A percentile compares a stretch with the other conserved stretches of the same genome.
These are phyloP conservation scores for Eucalyptus cloeziana DNA, from an alignment of 345 rosid genomes.

Conservation along the genomic window DNA sequence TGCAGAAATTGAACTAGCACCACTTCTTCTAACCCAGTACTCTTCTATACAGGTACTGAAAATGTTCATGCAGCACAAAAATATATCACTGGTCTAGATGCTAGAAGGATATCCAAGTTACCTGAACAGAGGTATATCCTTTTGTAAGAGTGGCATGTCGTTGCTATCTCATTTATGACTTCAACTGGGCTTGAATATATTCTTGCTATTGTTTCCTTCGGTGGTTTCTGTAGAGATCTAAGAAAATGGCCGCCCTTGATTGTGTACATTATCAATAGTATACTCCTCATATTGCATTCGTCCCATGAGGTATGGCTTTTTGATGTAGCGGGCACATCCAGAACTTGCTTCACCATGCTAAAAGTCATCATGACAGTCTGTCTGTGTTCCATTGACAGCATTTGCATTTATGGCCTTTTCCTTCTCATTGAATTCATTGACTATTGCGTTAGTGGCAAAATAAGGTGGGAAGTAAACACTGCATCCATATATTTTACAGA, in stretches of 20 bases:
- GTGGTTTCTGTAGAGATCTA: neutral
- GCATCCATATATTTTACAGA: neutral
- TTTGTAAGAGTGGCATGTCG: neutral
- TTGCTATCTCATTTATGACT: neutral
- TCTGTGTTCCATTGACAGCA: neutral
- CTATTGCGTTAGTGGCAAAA: neutral
- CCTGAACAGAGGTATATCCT: constrained; percentile 55
- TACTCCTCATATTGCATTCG: neutral
- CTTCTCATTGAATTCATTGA: neutral
- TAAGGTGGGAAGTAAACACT: neutral
- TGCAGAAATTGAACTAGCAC: neutral
- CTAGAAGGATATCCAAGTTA: constrained; percentile 72
- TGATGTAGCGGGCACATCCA: neutral
- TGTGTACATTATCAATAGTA: neutral
- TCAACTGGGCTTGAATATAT: neutral
- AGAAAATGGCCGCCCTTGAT: neutral
- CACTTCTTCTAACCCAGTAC: neutral
- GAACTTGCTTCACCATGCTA: neutral
- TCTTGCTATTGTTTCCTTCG: neutral
- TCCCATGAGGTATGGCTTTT: neutral
- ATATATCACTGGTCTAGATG: constrained; percentile 94
- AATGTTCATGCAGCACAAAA: constrained; percentile 79
- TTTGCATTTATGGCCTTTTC: neutral
- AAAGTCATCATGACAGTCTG: neutral
- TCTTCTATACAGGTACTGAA: constrained; percentile 43